Percentiles rank a stretch among this genome's conserved stretches.
phyloP scores from a whole-genome alignment of 2,329 filamentous ascomycete genomes.

The Colletotrichum cereale region DNA sequence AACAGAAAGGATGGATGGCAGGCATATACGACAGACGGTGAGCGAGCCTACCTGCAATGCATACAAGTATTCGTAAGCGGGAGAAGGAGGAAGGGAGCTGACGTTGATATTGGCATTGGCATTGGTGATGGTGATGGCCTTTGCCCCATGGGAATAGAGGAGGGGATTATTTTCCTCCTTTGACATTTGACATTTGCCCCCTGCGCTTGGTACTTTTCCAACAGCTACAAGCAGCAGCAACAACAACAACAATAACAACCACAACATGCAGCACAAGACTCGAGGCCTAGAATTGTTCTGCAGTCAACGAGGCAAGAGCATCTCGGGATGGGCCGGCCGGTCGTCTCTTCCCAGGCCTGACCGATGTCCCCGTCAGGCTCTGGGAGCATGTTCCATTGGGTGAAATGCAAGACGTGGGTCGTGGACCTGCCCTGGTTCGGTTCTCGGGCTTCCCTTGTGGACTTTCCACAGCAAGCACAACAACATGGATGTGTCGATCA shows the following conservation, averaged over 20 bases:
- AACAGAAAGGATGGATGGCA: neutral
- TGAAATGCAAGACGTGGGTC: constrained; percentile 8
- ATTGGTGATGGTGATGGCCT: neutral
- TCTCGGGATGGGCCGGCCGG: neutral
- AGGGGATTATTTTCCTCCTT: neutral
- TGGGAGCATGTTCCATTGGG: constrained; percentile 16
- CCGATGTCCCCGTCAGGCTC: constrained; percentile 5
- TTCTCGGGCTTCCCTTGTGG: constrained; percentile 17
- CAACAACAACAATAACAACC: too few relatives aligned
- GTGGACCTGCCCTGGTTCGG: neutral
- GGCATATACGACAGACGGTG: neutral
- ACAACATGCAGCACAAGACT: neutral
- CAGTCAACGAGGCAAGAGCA: neutral
- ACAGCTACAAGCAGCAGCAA: neutral
- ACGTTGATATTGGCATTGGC: neutral
- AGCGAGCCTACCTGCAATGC: too few relatives aligned
- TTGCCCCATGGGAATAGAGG: neutral
- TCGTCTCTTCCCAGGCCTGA: neutral
- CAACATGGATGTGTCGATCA: neutral
- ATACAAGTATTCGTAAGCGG: too few relatives aligned
- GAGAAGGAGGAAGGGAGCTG: neutral
- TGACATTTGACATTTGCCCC: neutral
- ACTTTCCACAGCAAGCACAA: constrained; percentile 4
- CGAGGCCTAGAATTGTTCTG: neutral
- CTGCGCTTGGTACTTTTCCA: neutral